Base-by-base conservation (phyloP, 345 rosid genomes). In the Eucalyptus tenuipes region DNA sequence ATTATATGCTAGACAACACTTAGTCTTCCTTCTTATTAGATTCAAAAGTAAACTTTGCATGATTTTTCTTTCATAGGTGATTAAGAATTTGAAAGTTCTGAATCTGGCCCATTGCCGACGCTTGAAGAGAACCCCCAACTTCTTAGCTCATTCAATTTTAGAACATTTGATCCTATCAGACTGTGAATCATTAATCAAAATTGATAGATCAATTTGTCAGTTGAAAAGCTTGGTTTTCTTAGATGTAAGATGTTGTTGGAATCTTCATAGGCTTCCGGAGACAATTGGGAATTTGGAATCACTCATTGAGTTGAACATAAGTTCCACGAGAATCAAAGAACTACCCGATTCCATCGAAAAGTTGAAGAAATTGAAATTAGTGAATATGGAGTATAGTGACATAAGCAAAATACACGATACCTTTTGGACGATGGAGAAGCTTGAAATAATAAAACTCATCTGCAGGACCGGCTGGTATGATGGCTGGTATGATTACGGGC, bases 301-400 rank as follows among this genome's bases (percentile, higher is more conserved):
- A 1, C 5, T 55, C 3, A 24, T 9, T 24, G 6, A 55, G 61
- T 55, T 55, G 61, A 1, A 55, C 13, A 4, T 24, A 2, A 2
- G 13, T 4, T 1, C 0, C 11, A 8, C 0, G 5, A 1, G 0
- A 0, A 6, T 59, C 8, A 3, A 5, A 59, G 68, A 27, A 27
- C 31, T 27, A 59, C 68, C 68, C 1, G 2, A 59, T 59, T 59
- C 31, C 16, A 59, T 59, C 13, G 0, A 2, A 27, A 11, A 59
- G 13, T 25, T 59, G 15, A 59, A 59, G 27, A 59, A 59, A 3
- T 27, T 59, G 66, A 59, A 59, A 59, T 0, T 6, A 27, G 2
- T 59, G 66, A 59, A 25, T 3, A 59, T 59, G n/a, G 0, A 0
- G 0, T 0, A 3, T 25, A 0, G 1, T 27, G 0, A 6, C 8